Conservation (phyloP, 2,329 filamentous ascomycete genomes). For the Monosporascus cannonballus region DNA sequence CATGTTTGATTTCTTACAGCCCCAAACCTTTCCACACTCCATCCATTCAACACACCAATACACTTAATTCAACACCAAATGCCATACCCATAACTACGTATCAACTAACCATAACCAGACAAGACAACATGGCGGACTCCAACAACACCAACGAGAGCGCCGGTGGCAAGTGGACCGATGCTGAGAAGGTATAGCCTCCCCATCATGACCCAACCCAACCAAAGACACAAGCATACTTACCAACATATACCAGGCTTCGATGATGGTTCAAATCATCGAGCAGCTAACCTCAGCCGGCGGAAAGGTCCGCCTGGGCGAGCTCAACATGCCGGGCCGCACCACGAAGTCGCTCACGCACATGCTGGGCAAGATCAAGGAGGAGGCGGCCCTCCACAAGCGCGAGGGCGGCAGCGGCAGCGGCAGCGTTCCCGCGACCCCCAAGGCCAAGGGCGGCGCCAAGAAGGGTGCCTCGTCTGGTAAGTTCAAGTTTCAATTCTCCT, state of each 20-base stretch:
- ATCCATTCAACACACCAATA: too few relatives aligned
- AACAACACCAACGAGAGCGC: background rate
- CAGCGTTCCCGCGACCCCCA: too few relatives aligned
- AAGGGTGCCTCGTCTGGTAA: too few relatives aligned
- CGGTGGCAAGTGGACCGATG: slow-evolving; percentile 4
- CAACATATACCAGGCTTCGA: slow-evolving; percentile 1
- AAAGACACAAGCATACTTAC: background rate
- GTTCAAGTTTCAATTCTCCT: too few relatives aligned
- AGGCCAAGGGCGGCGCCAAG: background rate
- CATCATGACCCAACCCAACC: background rate
- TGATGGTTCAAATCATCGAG: slow-evolving; percentile 10
- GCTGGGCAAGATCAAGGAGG: background rate
- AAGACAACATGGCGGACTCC: slow-evolving; percentile 5
- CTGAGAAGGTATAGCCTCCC: slow-evolving; percentile 9
- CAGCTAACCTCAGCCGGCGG: background rate
- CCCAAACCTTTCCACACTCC: too few relatives aligned
- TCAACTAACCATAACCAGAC: background rate
- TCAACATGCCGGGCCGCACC: slow-evolving; percentile 10
- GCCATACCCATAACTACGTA: background rate
- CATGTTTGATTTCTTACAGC: too few relatives aligned
- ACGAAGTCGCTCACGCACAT: slow-evolving; percentile 3
- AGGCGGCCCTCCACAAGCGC: background rate
- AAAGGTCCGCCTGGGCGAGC: background rate
- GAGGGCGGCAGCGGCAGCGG: background rate
- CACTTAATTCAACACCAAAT: too few relatives aligned